These are phyloP conservation scores for Fusarium staphyleae DNA, from an alignment of 2,329 filamentous ascomycete genomes.

Conservation along the genomic window DNA sequence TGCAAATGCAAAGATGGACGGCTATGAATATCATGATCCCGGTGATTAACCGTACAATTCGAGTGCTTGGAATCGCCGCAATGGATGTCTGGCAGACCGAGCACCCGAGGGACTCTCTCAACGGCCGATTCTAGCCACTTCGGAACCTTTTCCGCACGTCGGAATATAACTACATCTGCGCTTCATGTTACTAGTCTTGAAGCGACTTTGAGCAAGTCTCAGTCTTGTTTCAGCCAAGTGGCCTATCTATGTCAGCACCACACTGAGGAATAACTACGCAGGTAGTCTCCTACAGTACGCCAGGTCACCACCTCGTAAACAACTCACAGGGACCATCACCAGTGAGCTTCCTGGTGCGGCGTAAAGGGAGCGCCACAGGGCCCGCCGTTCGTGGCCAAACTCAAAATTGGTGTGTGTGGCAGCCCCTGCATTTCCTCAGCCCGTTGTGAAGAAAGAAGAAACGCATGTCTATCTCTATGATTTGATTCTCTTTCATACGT, in stretches of 20 bases:
- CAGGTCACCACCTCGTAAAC: constrained; percentile 13
- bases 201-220: neutral
- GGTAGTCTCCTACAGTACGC: neutral
- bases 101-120: neutral
- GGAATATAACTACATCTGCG: neutral
- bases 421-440: constrained; percentile 36
- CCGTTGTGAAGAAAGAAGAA: constrained; percentile 15
- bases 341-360: constrained; percentile 21
- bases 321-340: constrained; percentile 28
- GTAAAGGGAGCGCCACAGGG: constrained; percentile 32
- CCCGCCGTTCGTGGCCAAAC: constrained; percentile 34
- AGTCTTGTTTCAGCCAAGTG: neutral
- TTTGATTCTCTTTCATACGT: constrained; percentile 23
- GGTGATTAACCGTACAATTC: constrained; percentile 30
- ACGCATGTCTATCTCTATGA: constrained; percentile 29
- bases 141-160: constrained; percentile 29
- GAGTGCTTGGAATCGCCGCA: constrained; percentile 7
- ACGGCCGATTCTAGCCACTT: constrained; percentile 29
- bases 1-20: no score
- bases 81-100: constrained; percentile 9
- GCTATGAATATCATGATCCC: neutral
- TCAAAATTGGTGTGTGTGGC: constrained; percentile 27
- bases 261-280: no score
- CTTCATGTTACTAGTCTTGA: neutral
- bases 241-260: no score